Conservation (phyloP, 768 basidiomycete genomes). For the Chalciporus piperatus region DNA sequence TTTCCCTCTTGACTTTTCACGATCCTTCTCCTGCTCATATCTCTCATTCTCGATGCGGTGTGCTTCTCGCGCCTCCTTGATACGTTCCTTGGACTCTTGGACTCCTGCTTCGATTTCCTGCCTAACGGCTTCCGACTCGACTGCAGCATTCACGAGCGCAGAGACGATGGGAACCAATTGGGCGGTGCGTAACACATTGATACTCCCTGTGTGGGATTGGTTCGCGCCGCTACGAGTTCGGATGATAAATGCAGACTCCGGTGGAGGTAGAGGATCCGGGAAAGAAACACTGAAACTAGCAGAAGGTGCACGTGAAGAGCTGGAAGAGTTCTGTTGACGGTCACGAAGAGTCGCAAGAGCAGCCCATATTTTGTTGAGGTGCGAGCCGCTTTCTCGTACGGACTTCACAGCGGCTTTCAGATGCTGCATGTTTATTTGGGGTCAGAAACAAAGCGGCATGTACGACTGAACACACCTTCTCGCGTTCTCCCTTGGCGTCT, state of each 20-base stretch:
- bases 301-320: constrained; percentile 12
- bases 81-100: constrained; percentile 53
- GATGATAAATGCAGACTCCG: constrained; percentile 37
- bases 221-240: constrained; percentile 46
- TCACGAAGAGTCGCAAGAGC: constrained; percentile 50
- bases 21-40: constrained; percentile 41
- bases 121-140: constrained; percentile 47
- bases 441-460: not conserved
- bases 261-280: constrained; percentile 60
- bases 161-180: constrained; percentile 69
- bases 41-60: constrained; percentile 31
- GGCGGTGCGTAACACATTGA: constrained; percentile 41
- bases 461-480: constrained; percentile 21
- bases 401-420: constrained; percentile 44
- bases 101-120: constrained; percentile 60
- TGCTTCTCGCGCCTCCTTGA: constrained; percentile 51
- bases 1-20: constrained; percentile 47
- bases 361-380: constrained; percentile 63
- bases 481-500: constrained; percentile 40
- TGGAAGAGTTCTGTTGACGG: constrained; percentile 19
- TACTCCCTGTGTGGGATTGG: constrained; percentile 25
- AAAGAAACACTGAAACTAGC: constrained; percentile 33
- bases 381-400: constrained; percentile 50
- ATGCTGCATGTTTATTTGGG: constrained; percentile 7
- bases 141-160: constrained; percentile 52